Conservation (phyloP, 352 stramenopile genomes). For the Saprolegnia parasitica region DNA sequence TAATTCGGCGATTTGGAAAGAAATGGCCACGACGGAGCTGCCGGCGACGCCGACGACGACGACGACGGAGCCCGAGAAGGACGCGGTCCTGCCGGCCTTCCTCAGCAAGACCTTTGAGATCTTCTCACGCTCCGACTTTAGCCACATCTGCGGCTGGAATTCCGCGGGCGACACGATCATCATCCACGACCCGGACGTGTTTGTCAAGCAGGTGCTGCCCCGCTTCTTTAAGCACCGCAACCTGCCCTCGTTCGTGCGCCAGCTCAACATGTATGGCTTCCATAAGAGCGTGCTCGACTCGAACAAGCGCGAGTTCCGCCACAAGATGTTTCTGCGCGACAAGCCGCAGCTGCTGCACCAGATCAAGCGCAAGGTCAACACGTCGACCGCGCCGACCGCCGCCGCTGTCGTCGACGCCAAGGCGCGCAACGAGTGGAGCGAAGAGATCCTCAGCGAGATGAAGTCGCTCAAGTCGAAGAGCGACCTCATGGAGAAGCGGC, state of each 20-base stretch:
- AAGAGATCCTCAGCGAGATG: constrained; percentile 52
- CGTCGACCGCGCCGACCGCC: background rate
- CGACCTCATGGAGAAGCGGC: constrained; percentile 82
- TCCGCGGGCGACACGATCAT: constrained; percentile 88
- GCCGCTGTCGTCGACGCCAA: constrained; percentile 3
- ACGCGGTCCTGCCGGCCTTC: constrained; percentile 86
- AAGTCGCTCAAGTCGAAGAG: constrained; percentile 75
- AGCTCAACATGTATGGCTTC: constrained; percentile 93
- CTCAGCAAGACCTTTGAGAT: constrained; percentile 93
- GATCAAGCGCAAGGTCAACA: constrained; percentile 81
- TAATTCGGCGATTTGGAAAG: constrained; percentile 2
- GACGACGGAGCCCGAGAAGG: constrained; percentile 44
- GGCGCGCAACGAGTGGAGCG: constrained; percentile 23
- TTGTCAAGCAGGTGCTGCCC: constrained; percentile 79
- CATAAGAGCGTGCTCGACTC: constrained; percentile 90
- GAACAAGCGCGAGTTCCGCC: constrained; percentile 90
- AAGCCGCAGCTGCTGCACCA: constrained; percentile 77
- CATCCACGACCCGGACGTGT: constrained; percentile 80
- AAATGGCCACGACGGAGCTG: constrained; percentile 20
- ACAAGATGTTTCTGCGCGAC: constrained; percentile 88
- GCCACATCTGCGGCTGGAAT: constrained; percentile 87
- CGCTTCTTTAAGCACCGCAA: constrained; percentile 92
- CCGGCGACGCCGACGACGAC: constrained; percentile 6
- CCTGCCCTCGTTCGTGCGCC: constrained; percentile 91
- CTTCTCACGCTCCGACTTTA: constrained; percentile 82